phyloP scores from a whole-genome alignment of 2,329 filamentous ascomycete genomes.

The Sclerotiophoma versabilis region DNA sequence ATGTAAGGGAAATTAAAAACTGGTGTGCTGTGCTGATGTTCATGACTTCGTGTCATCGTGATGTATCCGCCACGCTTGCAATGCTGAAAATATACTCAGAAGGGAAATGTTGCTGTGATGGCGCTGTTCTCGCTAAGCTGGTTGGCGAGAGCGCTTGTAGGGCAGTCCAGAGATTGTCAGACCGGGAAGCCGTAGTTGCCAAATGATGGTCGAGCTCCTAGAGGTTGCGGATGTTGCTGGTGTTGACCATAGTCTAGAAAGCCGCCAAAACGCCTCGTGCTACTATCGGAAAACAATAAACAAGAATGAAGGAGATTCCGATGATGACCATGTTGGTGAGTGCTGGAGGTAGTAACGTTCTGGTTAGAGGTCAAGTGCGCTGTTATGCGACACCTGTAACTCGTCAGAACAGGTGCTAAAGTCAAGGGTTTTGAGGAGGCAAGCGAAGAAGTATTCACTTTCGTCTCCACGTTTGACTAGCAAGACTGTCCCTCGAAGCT shows the following conservation, averaged over 20 bases:
- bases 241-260: conserved; percentile 34
- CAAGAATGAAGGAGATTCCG: conserved; percentile 48
- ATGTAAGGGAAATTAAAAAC: conserved; percentile 30
- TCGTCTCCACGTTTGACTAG: conserved; percentile 47
- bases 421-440: conserved; percentile 25
- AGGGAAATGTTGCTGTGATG: conserved; percentile 23
- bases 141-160: background rate
- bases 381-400: conserved; percentile 31
- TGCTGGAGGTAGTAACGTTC: conserved; percentile 18
- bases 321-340: conserved; percentile 33
- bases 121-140: conserved; percentile 12
- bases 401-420: conserved; percentile 36
- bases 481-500: conserved; percentile 44
- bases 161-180: conserved; percentile 15
- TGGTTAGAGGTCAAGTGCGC: conserved; percentile 26
- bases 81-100: conserved; percentile 45
- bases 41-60: conserved; percentile 49
- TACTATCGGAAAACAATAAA: conserved; percentile 46
- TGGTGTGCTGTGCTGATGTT: conserved; percentile 32
- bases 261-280: conserved; percentile 39
- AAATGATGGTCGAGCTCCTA: conserved; percentile 30
- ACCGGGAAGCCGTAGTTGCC: conserved; percentile 33
- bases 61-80: conserved; percentile 36
- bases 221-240: conserved; percentile 25
- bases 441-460: conserved; percentile 44